Evolutionary conservation across 345 rosid species (phyloP), one percentile per base, ranked within the genome.

Genomic region (Eucalyptus marginata): DNA sequence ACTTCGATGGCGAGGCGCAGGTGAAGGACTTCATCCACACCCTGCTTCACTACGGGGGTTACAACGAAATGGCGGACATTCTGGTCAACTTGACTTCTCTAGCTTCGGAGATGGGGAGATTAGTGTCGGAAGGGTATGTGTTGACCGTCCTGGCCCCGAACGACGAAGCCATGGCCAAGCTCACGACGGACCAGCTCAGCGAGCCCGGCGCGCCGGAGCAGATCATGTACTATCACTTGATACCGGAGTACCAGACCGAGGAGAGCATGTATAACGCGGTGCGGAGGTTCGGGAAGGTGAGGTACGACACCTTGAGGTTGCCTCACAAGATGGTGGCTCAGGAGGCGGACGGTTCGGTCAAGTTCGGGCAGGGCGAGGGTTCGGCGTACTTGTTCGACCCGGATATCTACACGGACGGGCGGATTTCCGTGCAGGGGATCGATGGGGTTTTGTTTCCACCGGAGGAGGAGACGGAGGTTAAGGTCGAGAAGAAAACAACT

Each of bases 231-330:
- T 94, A 93, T 64, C 96, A 94, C 71, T 58, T 94, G 43, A 89
- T 94, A 33, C 95, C 95, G 2, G 96, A 94, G 93, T 94, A 94
- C 66, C 96, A 94, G 87, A 93, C 96, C 4, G 96, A 94, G 87
- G 96, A 94, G 90, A 94, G 95, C 36, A 92, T 94, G 96, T 93
- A 94, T 86, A 93, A 93, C 88, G 93, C 94, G 25, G 96, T 92
- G 40, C 85, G 95, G 88, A 89, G 95, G 89, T 93, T 94, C 87
- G 94, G 94, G 87, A 93, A 93, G 76, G 92, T 94, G 3, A 88
- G 44, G 58, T 94, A 90, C 33, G 94, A 94, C 10, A 94, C 95
- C 17, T 86, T 94, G 88, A 71, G 94, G 86, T 87, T 94, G 91
- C 95, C 96, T 2, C 94, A 93, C 44, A 94, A 94, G 90, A 92